Evolutionary conservation across 371 early-diverging fungal species (phyloP), one percentile per base, ranked within the genome.

Genomic region (Catenaria anguillulae): DNA sequence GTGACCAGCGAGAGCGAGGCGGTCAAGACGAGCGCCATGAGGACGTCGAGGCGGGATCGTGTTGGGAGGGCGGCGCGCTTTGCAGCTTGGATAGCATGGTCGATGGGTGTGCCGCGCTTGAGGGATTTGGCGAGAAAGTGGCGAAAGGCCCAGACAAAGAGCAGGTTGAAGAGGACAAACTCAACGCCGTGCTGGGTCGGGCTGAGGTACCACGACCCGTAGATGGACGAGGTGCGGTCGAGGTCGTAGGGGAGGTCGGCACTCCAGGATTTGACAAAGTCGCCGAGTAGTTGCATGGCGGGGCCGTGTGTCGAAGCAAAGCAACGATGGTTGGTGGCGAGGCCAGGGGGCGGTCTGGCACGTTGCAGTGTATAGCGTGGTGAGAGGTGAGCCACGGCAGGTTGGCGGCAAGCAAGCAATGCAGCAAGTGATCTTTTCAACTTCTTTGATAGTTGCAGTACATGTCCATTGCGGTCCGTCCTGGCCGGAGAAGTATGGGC

Each of bases 141-240:
- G 59, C 61, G 61, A 10, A 72, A 68, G 0, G 75, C 70, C 26
- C 56, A 61, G 19, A 71, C 60, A 67, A 79, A 79, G 21, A 77
- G 65, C 1, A 63, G 64, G n/a, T 80, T 78, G 52, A 77, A 67
- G n/a, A 75, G 66, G 1, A 80, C 37, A 26, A 83, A 71, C 55
- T 83, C 83, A 42, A 75, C 69, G 0, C 67, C 79, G 64, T 83
- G 83, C 55, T 77, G 82, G 35, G 73, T 70, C 40, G 83, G 83
- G 19, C 75, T 73, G 33, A 82, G 72, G 54, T 78, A 81, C 80
- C 82, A 79, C 21, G 78, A 77, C 0, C 77, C 80, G 26, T 76
- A 68, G 43, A 71, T 66, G 33, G 80, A 79, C 45, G 77, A 71
- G 12, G 68, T 60, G 79, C 79, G 78, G 63, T 81, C 77, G 0